Base-by-base conservation (phyloP, 352 stramenopile species). In the Phytophthora pinifolia region DNA sequence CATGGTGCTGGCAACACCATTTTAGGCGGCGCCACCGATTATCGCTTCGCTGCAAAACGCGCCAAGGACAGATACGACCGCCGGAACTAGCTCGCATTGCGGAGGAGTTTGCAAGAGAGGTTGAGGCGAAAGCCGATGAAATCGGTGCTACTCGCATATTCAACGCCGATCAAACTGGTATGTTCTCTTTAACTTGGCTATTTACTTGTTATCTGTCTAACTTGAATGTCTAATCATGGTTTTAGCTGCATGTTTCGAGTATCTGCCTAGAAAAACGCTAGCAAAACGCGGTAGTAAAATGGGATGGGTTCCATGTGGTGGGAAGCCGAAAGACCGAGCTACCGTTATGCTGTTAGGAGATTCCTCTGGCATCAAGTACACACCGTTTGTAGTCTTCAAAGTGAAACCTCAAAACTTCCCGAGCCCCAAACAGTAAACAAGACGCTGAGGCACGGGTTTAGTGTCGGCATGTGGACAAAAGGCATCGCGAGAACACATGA, bases 191-290 rank as follows among this genome's bases (percentile, higher is more conserved):
- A n/a, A n/a, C 17, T 9, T 8, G 3, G 8, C 6, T 33, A 25
- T 39, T 32, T 38, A 30, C 1, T 37, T 13, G n/a, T 8, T 22
- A 15, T 2, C 36, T n/a, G 15, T 14, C 2, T 32, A 7, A 27
- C 9, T 1, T 27, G 20, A 1, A 25, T 32, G 6, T 41, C 2
- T 25, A 4, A 25, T 3, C 3, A 25, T 25, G 20, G 1, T 4
- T 48, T 7, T 49, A 57, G 30, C 37, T 29, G 37, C 41, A 4
- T 49, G 36, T 57, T 57, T 44, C 35, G 17, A 58, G 4, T 58
- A 58, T 44, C 12, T 45, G 4, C 49, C 38, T 18, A n/a, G n/a
- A n/a, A n/a, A n/a, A n/a, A n/a, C n/a, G n/a, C n/a, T n/a, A n/a
- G n/a, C n/a, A n/a, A n/a, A n/a, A n/a, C n/a, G n/a, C n/a, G n/a